These are phyloP conservation scores for Tubosaeta sp. DNA, from an alignment of 768 basidiomycete genomes.

Conservation along the genomic window DNA sequence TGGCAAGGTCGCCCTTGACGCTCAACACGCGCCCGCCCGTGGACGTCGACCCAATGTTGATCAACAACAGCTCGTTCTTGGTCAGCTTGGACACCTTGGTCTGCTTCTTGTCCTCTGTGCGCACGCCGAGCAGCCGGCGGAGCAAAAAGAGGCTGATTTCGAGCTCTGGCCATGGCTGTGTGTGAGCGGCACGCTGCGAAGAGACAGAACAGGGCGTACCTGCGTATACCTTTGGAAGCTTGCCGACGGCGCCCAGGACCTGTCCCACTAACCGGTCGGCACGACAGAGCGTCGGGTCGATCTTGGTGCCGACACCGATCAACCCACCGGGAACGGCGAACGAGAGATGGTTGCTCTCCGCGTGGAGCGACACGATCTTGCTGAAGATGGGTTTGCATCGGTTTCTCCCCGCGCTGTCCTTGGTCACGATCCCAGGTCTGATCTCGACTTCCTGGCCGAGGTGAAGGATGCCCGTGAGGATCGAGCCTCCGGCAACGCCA, in stretches of 20 bases:
- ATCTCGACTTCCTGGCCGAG: constrained; percentile 96
- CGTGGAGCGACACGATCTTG: constrained; percentile 84
- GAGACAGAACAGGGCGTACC: constrained; percentile 36
- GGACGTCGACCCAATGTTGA: constrained; percentile 98
- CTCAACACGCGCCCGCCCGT: constrained; percentile 93
- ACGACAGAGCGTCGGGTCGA: constrained; percentile 94
- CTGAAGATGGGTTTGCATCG: constrained; percentile 93
- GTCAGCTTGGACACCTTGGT: constrained; percentile 91
- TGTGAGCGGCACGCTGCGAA: too few relatives aligned
- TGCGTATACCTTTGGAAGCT: constrained; percentile 89
- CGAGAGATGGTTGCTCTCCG: constrained; percentile 89
- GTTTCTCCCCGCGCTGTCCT: constrained; percentile 85
- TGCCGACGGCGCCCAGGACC: constrained; percentile 91
- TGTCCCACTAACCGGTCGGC: constrained; percentile 97
- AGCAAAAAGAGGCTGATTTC: constrained; percentile 94
- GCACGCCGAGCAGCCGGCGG: constrained; percentile 93
- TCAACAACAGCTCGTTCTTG: constrained; percentile 88
- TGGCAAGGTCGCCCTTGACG: constrained; percentile 92
- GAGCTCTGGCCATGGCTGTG: constrained; percentile 43
- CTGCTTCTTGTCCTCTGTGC: constrained; percentile 98
- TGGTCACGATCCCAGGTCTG: constrained; percentile 93
- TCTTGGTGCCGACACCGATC: constrained; percentile 97
- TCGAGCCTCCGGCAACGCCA: constrained; percentile 96
- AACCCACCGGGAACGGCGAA: constrained; percentile 97
- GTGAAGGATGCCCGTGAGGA: constrained; percentile 85